These are phyloP conservation scores for Ceratobasidium sp. DNA, from an alignment of 1,284 basidiomycete genomes.

Conservation along the genomic window DNA sequence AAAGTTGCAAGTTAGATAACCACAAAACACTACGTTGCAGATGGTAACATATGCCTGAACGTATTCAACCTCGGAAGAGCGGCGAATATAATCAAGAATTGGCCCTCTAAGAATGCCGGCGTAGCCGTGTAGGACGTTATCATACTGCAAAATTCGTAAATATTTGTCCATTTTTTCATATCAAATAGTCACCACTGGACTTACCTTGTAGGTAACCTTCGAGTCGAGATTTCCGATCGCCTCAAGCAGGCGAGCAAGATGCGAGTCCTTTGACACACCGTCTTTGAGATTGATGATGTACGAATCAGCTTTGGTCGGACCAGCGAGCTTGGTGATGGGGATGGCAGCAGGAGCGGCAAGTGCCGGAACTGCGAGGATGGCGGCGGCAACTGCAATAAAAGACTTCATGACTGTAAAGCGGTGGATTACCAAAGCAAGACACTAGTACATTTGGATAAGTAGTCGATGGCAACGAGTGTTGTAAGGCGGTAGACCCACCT, in stretches of 20 bases:
- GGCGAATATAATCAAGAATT: slow-evolving; percentile 17
- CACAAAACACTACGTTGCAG: background rate
- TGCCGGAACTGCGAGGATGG: slow-evolving; percentile 21
- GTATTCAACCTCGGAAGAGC: slow-evolving; percentile 32
- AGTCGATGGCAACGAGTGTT: background rate
- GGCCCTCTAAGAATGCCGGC: slow-evolving; percentile 23
- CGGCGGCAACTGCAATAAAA: slow-evolving; percentile 26
- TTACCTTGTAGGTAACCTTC: slow-evolving; percentile 27
- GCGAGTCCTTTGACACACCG: slow-evolving; percentile 31
- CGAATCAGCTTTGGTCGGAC: slow-evolving; percentile 18
- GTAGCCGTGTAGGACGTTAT: slow-evolving; percentile 19
- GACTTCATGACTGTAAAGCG: slow-evolving; percentile 29
- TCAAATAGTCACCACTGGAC: background rate
- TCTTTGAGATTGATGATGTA: slow-evolving; percentile 42
- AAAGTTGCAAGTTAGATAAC: background rate
- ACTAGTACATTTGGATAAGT: background rate
- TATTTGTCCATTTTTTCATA: background rate
- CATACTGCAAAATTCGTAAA: background rate
- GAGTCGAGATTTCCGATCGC: slow-evolving; percentile 26
- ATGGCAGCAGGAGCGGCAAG: slow-evolving; percentile 34
- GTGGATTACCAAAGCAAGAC: background rate
- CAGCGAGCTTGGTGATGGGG: slow-evolving; percentile 29
- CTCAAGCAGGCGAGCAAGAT: slow-evolving; percentile 17
- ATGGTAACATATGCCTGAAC: slow-evolving; percentile 25
- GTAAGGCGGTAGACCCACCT: no score